Percentiles rank a stretch among this genome's conserved stretches.
Conservation (phyloP, 2,329 filamentous ascomycete genomes). For the Tolypocladium sp. region DNA sequence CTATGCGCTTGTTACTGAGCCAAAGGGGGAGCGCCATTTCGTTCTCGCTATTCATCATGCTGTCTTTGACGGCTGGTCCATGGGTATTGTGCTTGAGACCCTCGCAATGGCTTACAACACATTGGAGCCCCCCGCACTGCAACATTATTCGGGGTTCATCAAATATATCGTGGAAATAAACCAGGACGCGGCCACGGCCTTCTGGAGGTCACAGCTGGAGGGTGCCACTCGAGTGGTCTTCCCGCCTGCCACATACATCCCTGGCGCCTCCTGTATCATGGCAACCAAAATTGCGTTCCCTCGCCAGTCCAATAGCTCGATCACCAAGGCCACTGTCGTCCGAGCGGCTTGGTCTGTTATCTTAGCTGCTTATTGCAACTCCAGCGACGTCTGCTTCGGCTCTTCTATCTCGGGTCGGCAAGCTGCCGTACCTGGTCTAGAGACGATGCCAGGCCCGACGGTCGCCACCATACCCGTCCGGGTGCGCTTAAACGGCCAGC, state of each 20-base stretch:
- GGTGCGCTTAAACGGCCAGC: not conserved
- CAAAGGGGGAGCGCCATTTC: constrained; percentile 1
- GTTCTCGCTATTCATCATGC: constrained; percentile 10
- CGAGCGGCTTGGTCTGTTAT: not conserved
- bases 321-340: not conserved
- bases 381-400: not conserved
- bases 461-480: not conserved
- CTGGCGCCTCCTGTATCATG: not conserved
- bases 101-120: too few species aligned
- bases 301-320: not conserved
- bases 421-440: not conserved
- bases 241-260: not conserved
- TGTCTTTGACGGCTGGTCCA: constrained; percentile 10
- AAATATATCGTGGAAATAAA: not conserved
- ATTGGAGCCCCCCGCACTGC: too few species aligned
- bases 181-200: not conserved
- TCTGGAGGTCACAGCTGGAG: not conserved
- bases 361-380: not conserved
- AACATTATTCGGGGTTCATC: not conserved
- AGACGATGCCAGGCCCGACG: not conserved
- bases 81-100: not conserved
- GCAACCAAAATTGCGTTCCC: not conserved
- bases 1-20: not conserved
- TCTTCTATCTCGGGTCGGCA: not conserved
- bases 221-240: not conserved